Percentiles rank a stretch among this genome's conserved stretches.
These are phyloP conservation scores for Solanum okadae DNA, from an alignment of 257 asterid species.

Conservation along the genomic window DNA sequence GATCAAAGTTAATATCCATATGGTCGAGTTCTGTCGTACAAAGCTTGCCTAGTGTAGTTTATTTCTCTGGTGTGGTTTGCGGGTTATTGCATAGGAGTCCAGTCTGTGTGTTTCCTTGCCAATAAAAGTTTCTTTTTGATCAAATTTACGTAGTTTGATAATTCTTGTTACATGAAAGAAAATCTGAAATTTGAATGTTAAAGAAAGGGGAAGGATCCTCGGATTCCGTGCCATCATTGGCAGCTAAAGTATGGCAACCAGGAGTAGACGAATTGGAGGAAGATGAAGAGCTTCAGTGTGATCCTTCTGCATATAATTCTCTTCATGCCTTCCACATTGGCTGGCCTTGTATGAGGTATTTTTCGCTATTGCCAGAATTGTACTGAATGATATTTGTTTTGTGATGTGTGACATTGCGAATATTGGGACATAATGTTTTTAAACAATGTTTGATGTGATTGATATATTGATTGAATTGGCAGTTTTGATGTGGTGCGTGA, in stretches of 20 bases:
- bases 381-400: background rate
- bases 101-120: too few relatives aligned
- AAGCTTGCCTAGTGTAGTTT: too few relatives aligned
- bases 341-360: slow-evolving; percentile 85
- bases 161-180: background rate
- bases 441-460: background rate
- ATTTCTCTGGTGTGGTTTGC: too few relatives aligned
- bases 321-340: slow-evolving; percentile 79
- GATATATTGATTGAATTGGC: background rate
- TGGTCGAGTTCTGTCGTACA: too few relatives aligned
- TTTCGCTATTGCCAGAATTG: background rate
- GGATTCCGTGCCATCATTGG: slow-evolving; percentile 24
- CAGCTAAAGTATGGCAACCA: slow-evolving; percentile 83
- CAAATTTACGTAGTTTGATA: too few relatives aligned
- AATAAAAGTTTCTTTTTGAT: too few relatives aligned
- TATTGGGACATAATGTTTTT: background rate
- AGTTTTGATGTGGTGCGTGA: background rate
- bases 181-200: background rate
- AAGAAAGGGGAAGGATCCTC: slow-evolving; percentile 62
- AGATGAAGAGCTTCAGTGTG: slow-evolving; percentile 91
- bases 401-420: background rate
- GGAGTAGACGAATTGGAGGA: slow-evolving; percentile 78
- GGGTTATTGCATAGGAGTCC: too few relatives aligned
- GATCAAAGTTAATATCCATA: background rate
- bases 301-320: slow-evolving; percentile 77